Base-by-base conservation (phyloP, 2,329 filamentous ascomycete genomes). In the Aspergillus sp. region DNA sequence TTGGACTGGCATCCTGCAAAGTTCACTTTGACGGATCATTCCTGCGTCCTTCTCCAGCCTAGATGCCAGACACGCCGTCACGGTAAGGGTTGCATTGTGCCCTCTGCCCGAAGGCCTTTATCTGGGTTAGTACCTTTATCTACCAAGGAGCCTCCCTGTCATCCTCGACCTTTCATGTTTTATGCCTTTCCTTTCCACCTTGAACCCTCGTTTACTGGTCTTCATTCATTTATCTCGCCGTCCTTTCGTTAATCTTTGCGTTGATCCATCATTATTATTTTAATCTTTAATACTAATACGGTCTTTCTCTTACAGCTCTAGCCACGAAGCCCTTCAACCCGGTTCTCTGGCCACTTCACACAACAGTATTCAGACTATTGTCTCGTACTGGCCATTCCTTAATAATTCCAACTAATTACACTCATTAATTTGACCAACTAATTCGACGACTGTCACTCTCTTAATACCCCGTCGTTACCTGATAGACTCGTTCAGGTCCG, bases 341-440 rank as follows among this genome's bases (percentile, higher is more conserved):
- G 58, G 53, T 58, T 53, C 46, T 55, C 48, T 49, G 45, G 51
- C 51, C 53, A 56, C 47, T 49, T 51, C 52, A 52, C 40, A 53
- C 48, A 54, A 54, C 62, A 61, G 60, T 60, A 60, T 59, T 49
- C 49, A 56, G 63, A 64, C 64, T 69, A 66, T 68, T 54, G 53
- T 66, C 66, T 62, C 45, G 56, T 59, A 57, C 65, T 67, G 67
- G 58, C 56, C 68, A 62, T 61, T 67, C 63, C 65, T 74, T 69
- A 71, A 68, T 71, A 64, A 52, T 61, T 65, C 75, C 74, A 78
- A 79, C 76, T 78, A 78, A 72, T 73, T 71, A 71, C 77, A 68
- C 66, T 81, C 77, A 64, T 76, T 79, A 71, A 62, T 65, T 64
- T 49, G 42, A 46, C 19, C 51, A 58, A 54, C 65, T 68, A 66